Base-by-base conservation (phyloP, 2,329 filamentous ascomycete genomes). In the Eurotiales sp. region DNA sequence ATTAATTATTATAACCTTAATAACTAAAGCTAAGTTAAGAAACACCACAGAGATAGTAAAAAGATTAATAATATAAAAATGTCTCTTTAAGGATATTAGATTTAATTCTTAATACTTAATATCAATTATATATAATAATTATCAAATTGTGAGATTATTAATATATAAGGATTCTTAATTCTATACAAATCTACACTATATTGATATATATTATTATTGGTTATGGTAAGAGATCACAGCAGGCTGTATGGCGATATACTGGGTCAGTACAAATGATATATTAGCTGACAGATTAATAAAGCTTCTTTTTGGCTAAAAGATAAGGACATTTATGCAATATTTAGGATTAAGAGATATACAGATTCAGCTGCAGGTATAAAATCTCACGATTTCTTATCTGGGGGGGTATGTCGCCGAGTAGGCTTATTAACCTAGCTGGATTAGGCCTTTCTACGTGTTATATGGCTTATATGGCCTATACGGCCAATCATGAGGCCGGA, bases 141-240 rank as follows among this genome's bases (percentile, higher is more conserved):
- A 29, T 6, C 27, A 29, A 12, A 29, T 12, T 12, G 27, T 29
- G 12, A 6, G 6, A 29, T 12, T 29, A 7, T 29, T 29, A 29
- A 29, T 12, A 7, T 7, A 12, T 6, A 12, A 29, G 12, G 36
- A 39, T 8, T 17, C 36, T 5, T 17, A 39, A 8, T 44, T 46
- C n/a, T 14, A 30, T 3, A 46, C 27, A 4, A 46, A 36, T n/a
- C 44, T 46, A 14, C 22, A 22, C 4, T 27, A 46, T 46, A n/a
- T 46, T 32, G 44, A 46, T 22, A 46, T 46, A 4, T 36, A 46
- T 22, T 14, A 46, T n/a, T 27, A 46, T 21, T 46, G 44, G 44
- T 23, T 46, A 10, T 4, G 44, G 25, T 27, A 46, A 22, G 44
- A 46, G 44, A 21, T 36, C 25, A 6, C 3, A 17, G 3, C 6